phyloP scores from a whole-genome alignment of 2,329 filamentous ascomycete genomes.

The Xylogone sp. region DNA sequence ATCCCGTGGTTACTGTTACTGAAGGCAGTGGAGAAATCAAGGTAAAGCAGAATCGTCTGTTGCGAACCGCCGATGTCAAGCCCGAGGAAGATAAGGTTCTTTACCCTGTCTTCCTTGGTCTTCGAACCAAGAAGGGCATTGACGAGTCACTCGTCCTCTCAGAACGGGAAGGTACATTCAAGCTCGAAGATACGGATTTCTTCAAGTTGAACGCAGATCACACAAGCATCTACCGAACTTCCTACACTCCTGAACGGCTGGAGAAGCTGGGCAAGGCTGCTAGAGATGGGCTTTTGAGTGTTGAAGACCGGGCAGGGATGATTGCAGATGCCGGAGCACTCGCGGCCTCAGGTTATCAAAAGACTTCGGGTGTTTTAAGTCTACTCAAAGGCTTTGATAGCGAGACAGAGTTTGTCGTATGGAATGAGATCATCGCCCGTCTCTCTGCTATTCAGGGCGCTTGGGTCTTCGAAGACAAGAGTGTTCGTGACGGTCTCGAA shows the following conservation, averaged over 20 bases:
- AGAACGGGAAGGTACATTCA: slow-evolving; percentile 72
- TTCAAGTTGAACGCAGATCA: slow-evolving; percentile 97
- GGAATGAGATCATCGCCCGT: slow-evolving; percentile 84
- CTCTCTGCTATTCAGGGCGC: slow-evolving; percentile 75
- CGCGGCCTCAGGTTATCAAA: slow-evolving; percentile 86
- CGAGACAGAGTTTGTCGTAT: slow-evolving; percentile 88
- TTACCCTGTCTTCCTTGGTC: slow-evolving; percentile 84
- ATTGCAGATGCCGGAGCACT: slow-evolving; percentile 89
- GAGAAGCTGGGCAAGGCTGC: slow-evolving; percentile 85
- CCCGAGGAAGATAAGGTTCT: slow-evolving; percentile 86
- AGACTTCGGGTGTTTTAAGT: slow-evolving; percentile 83
- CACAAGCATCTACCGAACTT: slow-evolving; percentile 86
- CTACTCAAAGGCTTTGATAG: slow-evolving; percentile 81
- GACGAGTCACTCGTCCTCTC: slow-evolving; percentile 69
- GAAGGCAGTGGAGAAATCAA: slow-evolving; percentile 75
- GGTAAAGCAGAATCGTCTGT: slow-evolving; percentile 91
- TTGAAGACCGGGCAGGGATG: slow-evolving; percentile 93
- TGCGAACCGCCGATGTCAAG: slow-evolving; percentile 88
- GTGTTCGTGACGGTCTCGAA: slow-evolving; percentile 71
- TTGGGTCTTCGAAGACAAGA: slow-evolving; percentile 83
- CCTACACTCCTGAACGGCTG: slow-evolving; percentile 78
- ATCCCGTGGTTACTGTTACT: slow-evolving; percentile 83
- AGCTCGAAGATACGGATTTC: slow-evolving; percentile 77
- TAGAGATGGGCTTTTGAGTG: slow-evolving; percentile 72
- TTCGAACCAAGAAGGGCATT: slow-evolving; percentile 80